Percentiles rank a stretch among this genome's conserved stretches.
phyloP scores from a whole-genome alignment of 1,139 yeast genomes.

The Yamadazyma trypodendri region DNA sequence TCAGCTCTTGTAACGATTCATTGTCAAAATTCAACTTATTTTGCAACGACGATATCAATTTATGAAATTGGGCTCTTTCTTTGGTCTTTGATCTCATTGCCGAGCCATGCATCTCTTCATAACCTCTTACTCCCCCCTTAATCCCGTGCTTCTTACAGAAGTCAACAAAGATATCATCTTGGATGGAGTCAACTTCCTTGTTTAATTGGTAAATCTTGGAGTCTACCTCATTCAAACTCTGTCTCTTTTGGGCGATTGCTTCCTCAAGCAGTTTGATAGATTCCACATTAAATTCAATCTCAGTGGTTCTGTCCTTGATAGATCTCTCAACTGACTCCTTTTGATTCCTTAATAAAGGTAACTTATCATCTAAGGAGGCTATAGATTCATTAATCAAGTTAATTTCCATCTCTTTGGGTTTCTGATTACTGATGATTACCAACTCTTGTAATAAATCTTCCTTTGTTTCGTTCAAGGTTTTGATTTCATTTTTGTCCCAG shows the following conservation, averaged over 20 bases:
- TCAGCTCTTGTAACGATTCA: constrained; percentile 53
- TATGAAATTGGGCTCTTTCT: constrained; percentile 60
- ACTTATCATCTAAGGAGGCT: constrained; percentile 50
- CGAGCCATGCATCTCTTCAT: constrained; percentile 67
- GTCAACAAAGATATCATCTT: constrained; percentile 44
- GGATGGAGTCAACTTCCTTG: constrained; percentile 35
- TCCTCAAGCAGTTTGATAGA: constrained; percentile 19
- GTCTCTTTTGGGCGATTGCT: constrained; percentile 19
- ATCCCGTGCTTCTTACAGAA: constrained; percentile 60
- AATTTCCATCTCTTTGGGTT: constrained; percentile 57
- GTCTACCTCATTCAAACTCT: constrained; percentile 29
- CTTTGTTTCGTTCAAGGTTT: constrained; percentile 54
- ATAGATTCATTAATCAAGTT: constrained; percentile 58
- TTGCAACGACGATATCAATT: constrained; percentile 59
- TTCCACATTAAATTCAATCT: constrained; percentile 50
- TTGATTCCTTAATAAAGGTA: constrained; percentile 53
- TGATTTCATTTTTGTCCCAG: constrained; percentile 79
- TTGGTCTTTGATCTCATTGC: constrained; percentile 58
- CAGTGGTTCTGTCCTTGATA: constrained; percentile 53
- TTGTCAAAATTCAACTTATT: constrained; percentile 65
- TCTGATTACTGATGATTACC: constrained; percentile 45
- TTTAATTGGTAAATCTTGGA: constrained; percentile 24
- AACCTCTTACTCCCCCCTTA: constrained; percentile 54
- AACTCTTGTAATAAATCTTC: constrained; percentile 60
- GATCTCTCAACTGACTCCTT: constrained; percentile 50